A percentile compares a stretch with the other conserved stretches of the same genome.
These are phyloP conservation scores for Fusarium sp. DNA, from an alignment of 2,329 filamentous ascomycete genomes.

Conservation along the genomic window DNA sequence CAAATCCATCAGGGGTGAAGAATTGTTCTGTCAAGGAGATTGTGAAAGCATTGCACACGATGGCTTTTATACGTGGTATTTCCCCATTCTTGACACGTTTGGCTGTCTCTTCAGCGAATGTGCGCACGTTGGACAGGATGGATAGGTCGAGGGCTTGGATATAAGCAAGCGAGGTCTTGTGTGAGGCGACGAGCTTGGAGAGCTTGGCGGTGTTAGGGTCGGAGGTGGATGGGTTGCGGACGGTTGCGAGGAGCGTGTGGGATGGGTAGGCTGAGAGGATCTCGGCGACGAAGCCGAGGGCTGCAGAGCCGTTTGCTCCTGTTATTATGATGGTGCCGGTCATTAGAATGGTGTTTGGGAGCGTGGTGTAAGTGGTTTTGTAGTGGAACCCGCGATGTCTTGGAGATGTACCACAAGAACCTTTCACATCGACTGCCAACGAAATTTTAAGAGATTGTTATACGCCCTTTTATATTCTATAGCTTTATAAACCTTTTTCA, in stretches of 20 bases:
- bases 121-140: constrained; percentile 6
- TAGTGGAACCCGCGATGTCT: neutral
- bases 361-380: neutral
- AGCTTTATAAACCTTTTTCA: neutral
- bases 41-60: constrained; percentile 43
- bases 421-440: neutral
- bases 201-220: constrained; percentile 52
- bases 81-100: constrained; percentile 1
- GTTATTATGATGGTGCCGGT: constrained; percentile 55
- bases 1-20: constrained; percentile 31
- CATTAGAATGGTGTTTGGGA: constrained; percentile 37
- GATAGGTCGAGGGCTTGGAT: constrained; percentile 40
- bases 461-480: too few species aligned
- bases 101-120: constrained; percentile 21
- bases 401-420: neutral
- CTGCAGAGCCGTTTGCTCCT: constrained; percentile 56
- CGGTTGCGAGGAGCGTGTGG: constrained; percentile 52
- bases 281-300: constrained; percentile 25
- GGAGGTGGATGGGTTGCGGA: constrained; percentile 50
- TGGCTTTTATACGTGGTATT: constrained; percentile 32
- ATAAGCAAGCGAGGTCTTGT: neutral
- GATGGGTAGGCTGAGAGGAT: constrained; percentile 34
- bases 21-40: constrained; percentile 29
- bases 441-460: too few species aligned
- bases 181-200: constrained; percentile 36